Percentiles rank a stretch among this genome's conserved stretches.
phyloP scores from a whole-genome alignment of 2,329 filamentous ascomycete genomes.

The Ophiostoma sp. region DNA sequence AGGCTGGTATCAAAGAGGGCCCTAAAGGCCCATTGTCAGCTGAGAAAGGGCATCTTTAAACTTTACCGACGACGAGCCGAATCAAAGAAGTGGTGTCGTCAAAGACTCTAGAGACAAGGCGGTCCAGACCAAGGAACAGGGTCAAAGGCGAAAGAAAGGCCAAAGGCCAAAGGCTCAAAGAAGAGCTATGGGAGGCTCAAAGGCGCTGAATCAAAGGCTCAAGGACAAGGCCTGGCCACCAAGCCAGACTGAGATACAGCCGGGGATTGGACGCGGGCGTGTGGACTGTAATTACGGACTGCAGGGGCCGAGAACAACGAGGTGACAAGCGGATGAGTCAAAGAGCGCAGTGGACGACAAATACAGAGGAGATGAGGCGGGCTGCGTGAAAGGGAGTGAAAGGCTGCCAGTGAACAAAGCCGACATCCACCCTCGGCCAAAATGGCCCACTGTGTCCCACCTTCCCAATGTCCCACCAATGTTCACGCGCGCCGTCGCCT shows the following conservation, averaged over 20 bases:
- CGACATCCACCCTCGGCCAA: constrained; percentile 10
- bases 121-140: background rate
- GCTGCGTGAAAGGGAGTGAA: background rate
- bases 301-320: background rate
- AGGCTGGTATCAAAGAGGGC: background rate
- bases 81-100: background rate
- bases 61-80: background rate
- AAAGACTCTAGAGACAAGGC: background rate
- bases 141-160: background rate
- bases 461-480: background rate
- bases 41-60: background rate
- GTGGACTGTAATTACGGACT: constrained; percentile 14
- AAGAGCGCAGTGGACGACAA: background rate
- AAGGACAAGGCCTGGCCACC: background rate
- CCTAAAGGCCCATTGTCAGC: background rate
- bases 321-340: constrained; percentile 7
- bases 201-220: background rate
- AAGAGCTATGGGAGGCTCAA: background rate
- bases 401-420: background rate
- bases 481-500: constrained; percentile 2
- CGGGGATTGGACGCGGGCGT: constrained; percentile 7
- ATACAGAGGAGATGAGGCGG: background rate
- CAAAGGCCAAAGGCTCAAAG: background rate
- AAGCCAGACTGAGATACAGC: background rate
- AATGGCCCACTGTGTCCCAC: background rate